Conservation (phyloP, 208 protist species). For the Entamoeba moshkovskii region DNA sequence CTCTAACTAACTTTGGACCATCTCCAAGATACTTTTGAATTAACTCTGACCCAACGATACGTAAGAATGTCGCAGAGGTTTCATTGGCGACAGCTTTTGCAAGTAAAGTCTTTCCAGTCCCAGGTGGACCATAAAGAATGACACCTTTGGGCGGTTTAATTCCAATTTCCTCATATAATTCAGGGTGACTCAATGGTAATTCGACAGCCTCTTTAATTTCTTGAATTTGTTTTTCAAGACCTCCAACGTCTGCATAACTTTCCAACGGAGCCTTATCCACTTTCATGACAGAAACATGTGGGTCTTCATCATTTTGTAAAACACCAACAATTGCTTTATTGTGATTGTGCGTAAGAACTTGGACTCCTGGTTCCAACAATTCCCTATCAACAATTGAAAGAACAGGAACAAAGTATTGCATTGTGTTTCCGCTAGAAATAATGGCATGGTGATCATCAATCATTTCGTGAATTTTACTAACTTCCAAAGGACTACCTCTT, state of each 20-base stretch:
- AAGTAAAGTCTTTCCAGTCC: conserved; percentile 85
- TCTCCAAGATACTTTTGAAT: conserved; percentile 99
- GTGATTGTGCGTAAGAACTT: conserved; percentile 81
- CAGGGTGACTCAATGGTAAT: conserved; percentile 94
- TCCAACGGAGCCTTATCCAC: conserved; percentile 95
- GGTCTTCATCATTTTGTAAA: conserved; percentile 87
- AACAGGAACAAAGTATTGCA: conserved; percentile 7
- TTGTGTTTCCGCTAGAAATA: conserved; percentile 2
- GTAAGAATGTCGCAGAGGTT: conserved; percentile 94
- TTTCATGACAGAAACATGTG: conserved; percentile 97
- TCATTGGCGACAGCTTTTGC: conserved; percentile 97
- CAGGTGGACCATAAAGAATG: conserved; percentile 94
- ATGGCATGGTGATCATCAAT: conserved; percentile 84
- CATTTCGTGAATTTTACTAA: conserved; percentile 95
- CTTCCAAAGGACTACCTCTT: conserved; percentile 83
- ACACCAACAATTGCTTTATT: conserved; percentile 81
- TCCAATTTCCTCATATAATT: conserved; percentile 97
- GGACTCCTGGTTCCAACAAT: conserved; percentile 81
- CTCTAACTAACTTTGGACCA: conserved; percentile 93
- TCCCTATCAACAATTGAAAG: conserved; percentile 31
- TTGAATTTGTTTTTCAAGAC: conserved; percentile 93
- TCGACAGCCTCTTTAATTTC: conserved; percentile 98
- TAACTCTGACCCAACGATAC: conserved; percentile 95
- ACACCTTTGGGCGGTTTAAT: conserved; percentile 97
- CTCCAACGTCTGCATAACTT: conserved; percentile 96